Percentiles rank a stretch among this genome's conserved stretches.
phyloP scores from a whole-genome alignment of 805 yeast species.

The Debaryomyces castellii region DNA sequence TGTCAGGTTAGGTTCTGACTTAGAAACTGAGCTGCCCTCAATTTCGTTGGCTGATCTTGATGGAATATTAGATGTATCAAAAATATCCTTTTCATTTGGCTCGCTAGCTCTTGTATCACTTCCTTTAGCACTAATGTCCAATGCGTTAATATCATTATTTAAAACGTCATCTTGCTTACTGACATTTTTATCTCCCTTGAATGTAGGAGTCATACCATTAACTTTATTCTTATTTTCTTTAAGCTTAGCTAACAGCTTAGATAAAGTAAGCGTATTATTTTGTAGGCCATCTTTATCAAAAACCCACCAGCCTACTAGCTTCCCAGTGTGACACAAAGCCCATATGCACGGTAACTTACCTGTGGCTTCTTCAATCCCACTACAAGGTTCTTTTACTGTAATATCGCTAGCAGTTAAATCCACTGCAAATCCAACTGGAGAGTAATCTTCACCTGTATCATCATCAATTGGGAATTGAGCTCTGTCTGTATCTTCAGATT shows the following conservation, averaged over 20 bases:
- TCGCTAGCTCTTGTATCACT: neutral
- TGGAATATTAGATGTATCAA: too few relatives aligned
- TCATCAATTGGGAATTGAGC: constrained; percentile 75
- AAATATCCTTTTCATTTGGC: neutral
- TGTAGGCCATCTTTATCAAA: constrained; percentile 56
- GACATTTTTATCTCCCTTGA: neutral
- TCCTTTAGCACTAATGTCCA: neutral
- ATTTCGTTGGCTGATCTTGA: too few relatives aligned
- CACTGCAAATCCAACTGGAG: constrained; percentile 67
- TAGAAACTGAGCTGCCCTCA: too few relatives aligned
- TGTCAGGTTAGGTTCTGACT: too few relatives aligned
- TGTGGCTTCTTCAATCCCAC: constrained; percentile 53
- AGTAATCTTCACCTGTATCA: constrained; percentile 62
- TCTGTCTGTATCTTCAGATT: constrained; percentile 65
- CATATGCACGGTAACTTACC: constrained; percentile 65
- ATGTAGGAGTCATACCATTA: too few relatives aligned
- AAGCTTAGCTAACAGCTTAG: constrained; percentile 1
- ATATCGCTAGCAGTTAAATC: constrained; percentile 50
- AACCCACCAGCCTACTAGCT: constrained; percentile 61
- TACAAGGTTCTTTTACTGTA: constrained; percentile 44
- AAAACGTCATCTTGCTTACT: neutral
- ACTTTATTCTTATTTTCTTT: too few relatives aligned
- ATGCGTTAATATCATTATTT: neutral
- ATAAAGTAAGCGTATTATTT: constrained; percentile 24
- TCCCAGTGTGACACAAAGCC: constrained; percentile 63